Base-by-base conservation (phyloP, 306 rosid genomes). In the Sicyos baderoa region DNA sequence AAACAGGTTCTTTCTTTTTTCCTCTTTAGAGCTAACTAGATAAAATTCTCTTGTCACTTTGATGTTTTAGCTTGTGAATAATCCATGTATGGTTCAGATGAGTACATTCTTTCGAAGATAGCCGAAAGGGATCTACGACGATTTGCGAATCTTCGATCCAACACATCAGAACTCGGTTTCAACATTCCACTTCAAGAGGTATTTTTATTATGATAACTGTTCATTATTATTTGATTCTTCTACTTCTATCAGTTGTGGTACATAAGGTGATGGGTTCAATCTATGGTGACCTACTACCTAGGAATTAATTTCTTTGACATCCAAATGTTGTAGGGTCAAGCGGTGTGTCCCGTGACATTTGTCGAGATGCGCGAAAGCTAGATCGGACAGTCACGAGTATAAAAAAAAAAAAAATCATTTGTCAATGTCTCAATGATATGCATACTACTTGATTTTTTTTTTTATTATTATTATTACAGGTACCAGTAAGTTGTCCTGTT, bases 41-140 rank as follows among this genome's bases (percentile, higher is more conserved):
- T 22, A 47, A 21, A 37, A 4, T 37, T 17, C 0, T 64, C 27
- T 66, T 37, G 37, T 55, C 15, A 58, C 29, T 59, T 15, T 58
- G 16, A 32, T 58, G 65, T 35, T 29, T 63, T 49, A 45, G 66
- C 50, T 50, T 25, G 45, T 44, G 23, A 52, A 17, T 29, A 14
- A 8, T 35, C 51, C 29, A 13, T 35, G 16, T 13, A n/a, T 71
- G 32, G 80, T 64, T 76, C 79, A 87, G 95, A 90, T 76, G 89
- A 87, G 52, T 87, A 85, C 72, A 86, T 90, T 63, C 95, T 90
- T 74, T 91, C 95, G 53, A 79, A 84, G 80, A 84, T 90, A 29
- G 91, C 95, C 51, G 96, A 90, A 67, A 84, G 95, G 77, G 82
- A 84, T 72, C 74, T 90, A 80, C 84, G 91, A 16, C 77, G 81